Base-by-base conservation (phyloP, 1,284 basidiomycete species). In the Coriolopsis trogii region DNA sequence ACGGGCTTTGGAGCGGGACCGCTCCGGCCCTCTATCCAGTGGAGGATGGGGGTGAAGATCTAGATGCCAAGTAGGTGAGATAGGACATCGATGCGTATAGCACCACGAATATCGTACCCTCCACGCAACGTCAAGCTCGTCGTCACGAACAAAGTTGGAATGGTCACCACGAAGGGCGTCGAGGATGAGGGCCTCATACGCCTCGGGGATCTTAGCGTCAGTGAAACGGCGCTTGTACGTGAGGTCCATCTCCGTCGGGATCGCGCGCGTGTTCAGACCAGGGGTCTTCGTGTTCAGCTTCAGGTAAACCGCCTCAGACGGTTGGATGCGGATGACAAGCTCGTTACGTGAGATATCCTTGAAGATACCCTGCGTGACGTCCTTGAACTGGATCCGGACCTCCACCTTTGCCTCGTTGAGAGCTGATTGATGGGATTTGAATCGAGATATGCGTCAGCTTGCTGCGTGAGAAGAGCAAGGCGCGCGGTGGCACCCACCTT, bases 391-490 rank as follows among this genome's bases (percentile, higher is more conserved):
- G 59, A 97, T 88, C 49, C 95, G 91, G 64, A 98, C 87, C 73
- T 97, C 95, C 50, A 97, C 95, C 76, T 98, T 98, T 68, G 92
- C 90, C 73, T 97, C 95, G 75, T 97, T 96, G 53, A 98, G 76
- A 9, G 95, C 94, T 95, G n/a, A 30, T 7, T 41, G 30, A 31
- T 40, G 29, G 28, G 20, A 33, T 23, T n/a, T n/a, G n/a, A 23
- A 41, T 18, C 10, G 41, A 46, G 16, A 42, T 37, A 21, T 29
- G 33, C 41, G 51, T 44, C 26, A 51, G 51, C 29, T 31, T 43
- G n/a, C n/a, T n/a, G n/a, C 49, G 36, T 50, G 51, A 18, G 50
- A 25, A 47, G 13, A 12, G 12, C 41, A 25, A 31, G 37, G 18
- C 39, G 40, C 18, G 43, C 8, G 24, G 28, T 23, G 13, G 21